phyloP scores from a whole-genome alignment of 495 filamentous ascomycete species.

The Jackrogersella multiformis region DNA sequence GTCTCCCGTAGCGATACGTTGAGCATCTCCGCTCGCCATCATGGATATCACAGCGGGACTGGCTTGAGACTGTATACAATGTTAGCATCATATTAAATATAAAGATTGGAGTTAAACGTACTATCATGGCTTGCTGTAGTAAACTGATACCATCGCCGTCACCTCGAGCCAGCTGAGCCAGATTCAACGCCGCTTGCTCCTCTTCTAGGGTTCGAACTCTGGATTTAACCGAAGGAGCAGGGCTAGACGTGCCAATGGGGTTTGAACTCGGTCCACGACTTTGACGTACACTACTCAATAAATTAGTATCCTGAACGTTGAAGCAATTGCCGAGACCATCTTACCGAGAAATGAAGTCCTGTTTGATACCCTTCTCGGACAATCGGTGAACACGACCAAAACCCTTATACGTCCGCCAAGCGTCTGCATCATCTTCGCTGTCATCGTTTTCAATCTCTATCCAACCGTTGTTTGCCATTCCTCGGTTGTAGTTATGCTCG shows the following conservation, averaged over 20 bases:
- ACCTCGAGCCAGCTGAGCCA: conserved; percentile 57
- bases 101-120: conserved; percentile 41
- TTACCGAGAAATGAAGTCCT: conserved; percentile 74
- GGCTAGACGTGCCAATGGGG: conserved; percentile 27
- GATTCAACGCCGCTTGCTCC: conserved; percentile 65
- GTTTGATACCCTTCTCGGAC: conserved; percentile 76
- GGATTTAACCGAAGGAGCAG: conserved; percentile 29
- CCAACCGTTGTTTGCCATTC: conserved; percentile 75
- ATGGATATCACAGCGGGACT: conserved; percentile 47
- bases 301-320: conserved; percentile 20
- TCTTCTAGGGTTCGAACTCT: conserved; percentile 48
- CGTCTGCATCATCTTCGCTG: conserved; percentile 55
- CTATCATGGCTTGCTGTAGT: conserved; percentile 55
- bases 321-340: conserved; percentile 20
- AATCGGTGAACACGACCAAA: conserved; percentile 73
- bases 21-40: conserved; percentile 48
- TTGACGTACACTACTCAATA: conserved; percentile 42
- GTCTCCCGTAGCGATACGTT: conserved; percentile 41
- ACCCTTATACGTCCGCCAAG: conserved; percentile 54
- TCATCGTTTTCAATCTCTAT: conserved; percentile 77
- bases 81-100: conserved; percentile 28
- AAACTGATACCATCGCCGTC: conserved; percentile 44
- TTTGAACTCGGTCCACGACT: conserved; percentile 34
- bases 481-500: conserved; percentile 62
- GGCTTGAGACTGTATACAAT: conserved; percentile 45